These are phyloP conservation scores for Grammothele lineata DNA, from an alignment of 768 basidiomycete species.

Conservation along the genomic window DNA sequence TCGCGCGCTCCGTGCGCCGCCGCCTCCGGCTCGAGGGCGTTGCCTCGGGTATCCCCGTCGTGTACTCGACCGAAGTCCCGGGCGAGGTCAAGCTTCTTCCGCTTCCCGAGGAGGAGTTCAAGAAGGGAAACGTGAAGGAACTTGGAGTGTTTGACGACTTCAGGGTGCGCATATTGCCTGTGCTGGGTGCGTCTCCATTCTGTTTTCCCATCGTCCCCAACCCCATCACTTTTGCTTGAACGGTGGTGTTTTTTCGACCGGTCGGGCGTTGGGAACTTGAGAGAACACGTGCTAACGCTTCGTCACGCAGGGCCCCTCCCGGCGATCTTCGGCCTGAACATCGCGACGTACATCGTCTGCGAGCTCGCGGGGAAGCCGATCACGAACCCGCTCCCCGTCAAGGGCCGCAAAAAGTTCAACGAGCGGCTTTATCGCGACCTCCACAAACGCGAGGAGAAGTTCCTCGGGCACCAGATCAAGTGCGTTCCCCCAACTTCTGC, in stretches of 20 bases:
- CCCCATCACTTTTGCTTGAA: no score
- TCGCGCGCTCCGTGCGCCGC: slow-evolving; percentile 86
- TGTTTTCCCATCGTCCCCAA: no score
- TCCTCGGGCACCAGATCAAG: slow-evolving; percentile 56
- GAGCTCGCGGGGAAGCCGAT: slow-evolving; percentile 84
- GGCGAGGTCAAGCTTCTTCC: slow-evolving; percentile 86
- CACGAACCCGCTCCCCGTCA: slow-evolving; percentile 77
- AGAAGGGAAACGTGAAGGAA: slow-evolving; percentile 86
- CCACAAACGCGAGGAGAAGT: slow-evolving; percentile 66
- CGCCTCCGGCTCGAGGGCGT: slow-evolving; percentile 64
- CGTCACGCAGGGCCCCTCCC: slow-evolving; percentile 66
- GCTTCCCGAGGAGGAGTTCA: slow-evolving; percentile 86
- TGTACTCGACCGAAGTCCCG: slow-evolving; percentile 94
- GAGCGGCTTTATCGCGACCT: slow-evolving; percentile 75
- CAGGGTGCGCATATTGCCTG: slow-evolving; percentile 89
- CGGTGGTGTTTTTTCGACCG: slow-evolving; percentile 1
- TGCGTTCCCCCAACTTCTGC: slow-evolving; percentile 31
- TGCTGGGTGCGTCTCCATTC: slow-evolving; percentile 78
- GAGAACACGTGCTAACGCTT: not conserved
- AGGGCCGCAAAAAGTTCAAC: slow-evolving; percentile 80
- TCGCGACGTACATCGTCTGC: slow-evolving; percentile 85
- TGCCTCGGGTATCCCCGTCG: slow-evolving; percentile 72
- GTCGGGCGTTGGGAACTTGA: not conserved
- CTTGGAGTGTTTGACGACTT: slow-evolving; percentile 90
- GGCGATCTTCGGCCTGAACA: slow-evolving; percentile 86